Evolutionary conservation across 805 yeast genomes (phyloP).

Genomic region (Candida coquimbonensis): DNA sequence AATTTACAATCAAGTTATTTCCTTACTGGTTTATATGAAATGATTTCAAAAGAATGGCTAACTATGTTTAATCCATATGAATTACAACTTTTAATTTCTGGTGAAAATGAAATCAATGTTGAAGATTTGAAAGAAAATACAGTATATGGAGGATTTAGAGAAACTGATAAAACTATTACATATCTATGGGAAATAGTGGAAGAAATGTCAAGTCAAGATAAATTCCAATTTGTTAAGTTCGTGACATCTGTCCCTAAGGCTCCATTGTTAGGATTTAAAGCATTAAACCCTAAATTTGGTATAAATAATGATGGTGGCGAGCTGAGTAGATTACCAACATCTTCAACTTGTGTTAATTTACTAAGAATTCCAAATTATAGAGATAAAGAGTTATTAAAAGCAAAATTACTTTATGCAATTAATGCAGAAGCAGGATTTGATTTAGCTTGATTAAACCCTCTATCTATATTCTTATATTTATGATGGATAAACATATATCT

Average conservation of each 20-base stretch:
- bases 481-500: too few species aligned
- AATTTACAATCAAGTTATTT: constrained; percentile 55
- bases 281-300: constrained; percentile 72
- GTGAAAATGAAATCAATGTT: constrained; percentile 59
- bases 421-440: constrained; percentile 85
- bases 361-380: constrained; percentile 80
- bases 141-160: constrained; percentile 57
- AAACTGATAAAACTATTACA: constrained; percentile 48
- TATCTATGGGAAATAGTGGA: constrained; percentile 71
- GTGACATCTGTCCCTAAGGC: constrained; percentile 91
- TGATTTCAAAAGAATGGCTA: constrained; percentile 71
- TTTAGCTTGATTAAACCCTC: constrained; percentile 30
- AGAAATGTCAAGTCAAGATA: constrained; percentile 60
- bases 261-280: constrained; percentile 80
- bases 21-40: constrained; percentile 60
- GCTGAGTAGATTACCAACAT: constrained; percentile 58
- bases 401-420: constrained; percentile 72
- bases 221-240: constrained; percentile 66
- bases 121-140: constrained; percentile 60
- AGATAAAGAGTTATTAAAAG: constrained; percentile 46
- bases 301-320: constrained; percentile 60
- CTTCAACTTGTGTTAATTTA: constrained; percentile 89
- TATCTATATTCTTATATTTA: too few species aligned
- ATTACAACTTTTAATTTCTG: constrained; percentile 75
- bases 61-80: constrained; percentile 81